phyloP scores from a whole-genome alignment of 1,284 basidiomycete species.

The Ceratobasidium sp. region DNA sequence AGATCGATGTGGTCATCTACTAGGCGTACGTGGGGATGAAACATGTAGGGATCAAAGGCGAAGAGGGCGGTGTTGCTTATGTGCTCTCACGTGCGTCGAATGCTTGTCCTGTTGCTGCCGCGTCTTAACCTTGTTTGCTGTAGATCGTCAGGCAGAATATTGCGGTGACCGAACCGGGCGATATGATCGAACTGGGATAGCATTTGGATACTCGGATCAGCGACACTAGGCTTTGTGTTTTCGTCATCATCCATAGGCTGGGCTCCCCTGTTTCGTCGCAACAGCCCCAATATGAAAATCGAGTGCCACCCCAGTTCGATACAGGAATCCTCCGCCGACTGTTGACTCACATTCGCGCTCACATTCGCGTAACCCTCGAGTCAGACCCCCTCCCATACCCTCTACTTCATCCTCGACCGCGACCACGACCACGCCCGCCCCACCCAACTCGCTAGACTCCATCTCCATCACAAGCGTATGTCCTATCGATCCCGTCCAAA shows the following conservation, averaged over 20 bases:
- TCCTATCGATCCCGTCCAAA: constrained; percentile 51
- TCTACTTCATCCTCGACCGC: background rate
- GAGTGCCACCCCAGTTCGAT: constrained; percentile 60
- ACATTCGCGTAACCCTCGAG: constrained; percentile 61
- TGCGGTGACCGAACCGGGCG: constrained; percentile 68
- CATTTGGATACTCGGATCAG: constrained; percentile 55
- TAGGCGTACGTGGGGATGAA: constrained; percentile 86
- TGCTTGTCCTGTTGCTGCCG: background rate
- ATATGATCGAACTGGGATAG: constrained; percentile 88
- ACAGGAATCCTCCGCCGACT: constrained; percentile 70
- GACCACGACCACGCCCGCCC: background rate
- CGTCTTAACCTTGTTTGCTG: background rate
- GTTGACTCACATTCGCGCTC: constrained; percentile 71
- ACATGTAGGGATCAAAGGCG: constrained; percentile 82
- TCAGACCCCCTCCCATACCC: constrained; percentile 48
- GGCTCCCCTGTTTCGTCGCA: background rate
- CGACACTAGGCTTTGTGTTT: constrained; percentile 54
- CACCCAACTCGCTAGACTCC: constrained; percentile 45
- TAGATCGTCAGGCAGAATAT: constrained; percentile 88
- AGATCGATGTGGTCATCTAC: constrained; percentile 86
- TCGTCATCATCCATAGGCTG: constrained; percentile 60
- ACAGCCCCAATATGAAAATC: background rate
- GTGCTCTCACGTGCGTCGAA: constrained; percentile 78
- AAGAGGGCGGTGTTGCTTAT: constrained; percentile 83
- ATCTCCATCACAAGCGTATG: constrained; percentile 50